These are phyloP conservation scores for Drechslera avenae DNA, from an alignment of 2,329 filamentous ascomycete species.

Conservation along the genomic window DNA sequence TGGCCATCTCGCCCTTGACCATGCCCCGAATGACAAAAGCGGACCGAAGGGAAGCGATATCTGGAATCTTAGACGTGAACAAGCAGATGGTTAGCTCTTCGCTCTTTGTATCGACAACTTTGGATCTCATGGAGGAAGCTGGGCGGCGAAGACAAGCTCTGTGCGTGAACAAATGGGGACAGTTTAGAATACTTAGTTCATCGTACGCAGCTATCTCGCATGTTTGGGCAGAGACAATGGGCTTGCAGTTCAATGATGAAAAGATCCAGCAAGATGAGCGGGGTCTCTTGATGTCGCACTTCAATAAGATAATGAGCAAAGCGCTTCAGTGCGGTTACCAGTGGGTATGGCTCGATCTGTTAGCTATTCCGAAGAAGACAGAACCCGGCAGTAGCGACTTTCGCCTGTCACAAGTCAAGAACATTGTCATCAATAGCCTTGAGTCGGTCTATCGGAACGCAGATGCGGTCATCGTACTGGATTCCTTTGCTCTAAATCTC, in stretches of 20 bases:
- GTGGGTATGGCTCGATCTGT: background rate
- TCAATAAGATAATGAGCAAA: background rate
- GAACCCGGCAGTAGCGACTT: background rate
- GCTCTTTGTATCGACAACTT: background rate
- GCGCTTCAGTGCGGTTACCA: background rate
- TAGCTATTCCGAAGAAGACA: background rate
- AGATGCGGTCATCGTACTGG: background rate
- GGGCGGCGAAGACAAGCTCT: background rate
- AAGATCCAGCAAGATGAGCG: background rate
- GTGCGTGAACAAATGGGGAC: background rate
- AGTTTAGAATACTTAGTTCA: background rate
- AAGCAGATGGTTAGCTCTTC: background rate
- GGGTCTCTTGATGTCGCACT: background rate
- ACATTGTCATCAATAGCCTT: background rate
- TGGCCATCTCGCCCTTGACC: background rate
- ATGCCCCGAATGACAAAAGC: background rate
- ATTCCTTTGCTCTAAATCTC: background rate
- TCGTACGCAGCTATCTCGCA: background rate
- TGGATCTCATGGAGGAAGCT: background rate
- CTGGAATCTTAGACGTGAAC: background rate
- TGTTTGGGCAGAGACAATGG: constrained; percentile 1
- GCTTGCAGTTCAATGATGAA: background rate
- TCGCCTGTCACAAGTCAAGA: background rate
- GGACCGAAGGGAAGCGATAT: background rate
- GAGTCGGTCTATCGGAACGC: background rate